Evolutionary conservation across 495 filamentous ascomycete species (phyloP), one percentile per base, ranked within the genome.

Genomic region (Penicillium flavigenum): DNA sequence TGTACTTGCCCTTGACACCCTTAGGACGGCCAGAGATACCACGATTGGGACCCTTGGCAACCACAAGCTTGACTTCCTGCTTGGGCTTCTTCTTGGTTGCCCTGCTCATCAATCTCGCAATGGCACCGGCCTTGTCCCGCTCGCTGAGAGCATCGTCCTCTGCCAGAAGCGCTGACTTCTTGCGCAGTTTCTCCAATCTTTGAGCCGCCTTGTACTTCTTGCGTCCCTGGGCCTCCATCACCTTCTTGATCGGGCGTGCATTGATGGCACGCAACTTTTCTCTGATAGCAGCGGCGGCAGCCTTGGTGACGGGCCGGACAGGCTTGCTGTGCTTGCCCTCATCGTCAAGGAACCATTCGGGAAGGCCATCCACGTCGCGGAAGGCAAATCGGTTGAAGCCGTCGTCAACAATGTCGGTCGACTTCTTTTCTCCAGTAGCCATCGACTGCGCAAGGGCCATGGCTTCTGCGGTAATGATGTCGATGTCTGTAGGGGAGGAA

Each of bases 161-260:
- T 8, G 83, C 86, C 62, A 99, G 70, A 32, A 95, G 66, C 22
- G 92, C 91, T 8, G 87, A 89, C 85, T 98, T 98, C 85, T 96
- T 96, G 71, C 89, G 86, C 61, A 98, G 76, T 75, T 95, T 96
- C 83, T 98, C 95, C 43, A 99, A 72, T 54, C 82, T 79, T 76
- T 93, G 88, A 0, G 90, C 91, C 20, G 92, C 88, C 82, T 94
- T 95, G 71, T 96, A 88, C 81, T 96, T 97, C 83, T 98, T 98
- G 43, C 94, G 81, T 31, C 90, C 92, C 74, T 92, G 91, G 22
- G 94, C 94, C 72, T 99, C 94, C 62, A 89, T 86, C 19, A 99
- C 94, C 78, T 99, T 99, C 85, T 99, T 99, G 83, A 98, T 98
- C 0, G 94, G 94, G 36, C 94, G 86, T 12, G 93, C 94, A 69